These are phyloP conservation scores for Fusarium nelsonii DNA, from an alignment of 2,329 filamentous ascomycete species.

Conservation along the genomic window DNA sequence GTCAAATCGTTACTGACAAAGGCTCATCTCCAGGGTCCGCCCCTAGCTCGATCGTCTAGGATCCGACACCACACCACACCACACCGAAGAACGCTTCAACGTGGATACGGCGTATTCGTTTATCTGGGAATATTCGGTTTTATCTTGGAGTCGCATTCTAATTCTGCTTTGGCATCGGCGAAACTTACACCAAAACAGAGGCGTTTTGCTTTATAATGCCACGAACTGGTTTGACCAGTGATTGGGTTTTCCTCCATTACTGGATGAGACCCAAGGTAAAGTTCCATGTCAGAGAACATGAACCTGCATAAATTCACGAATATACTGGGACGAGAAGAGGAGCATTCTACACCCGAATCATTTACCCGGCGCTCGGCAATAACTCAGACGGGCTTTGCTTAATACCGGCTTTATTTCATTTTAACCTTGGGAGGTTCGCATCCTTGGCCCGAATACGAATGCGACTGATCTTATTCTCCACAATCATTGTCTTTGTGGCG, in stretches of 20 bases:
- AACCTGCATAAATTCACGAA: background rate
- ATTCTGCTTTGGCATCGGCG: background rate
- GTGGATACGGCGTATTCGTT: constrained; percentile 44
- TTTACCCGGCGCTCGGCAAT: background rate
- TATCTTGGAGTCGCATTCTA: background rate
- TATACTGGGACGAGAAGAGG: background rate
- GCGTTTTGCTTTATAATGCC: background rate
- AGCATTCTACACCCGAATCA: background rate
- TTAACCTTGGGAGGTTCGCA: background rate
- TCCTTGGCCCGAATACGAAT: constrained; percentile 30
- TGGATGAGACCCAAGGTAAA: background rate
- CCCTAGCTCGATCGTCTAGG: constrained; percentile 33
- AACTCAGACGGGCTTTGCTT: background rate
- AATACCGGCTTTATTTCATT: constrained; percentile 17
- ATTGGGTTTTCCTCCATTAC: background rate
- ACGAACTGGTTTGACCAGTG: background rate
- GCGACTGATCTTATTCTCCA: background rate
- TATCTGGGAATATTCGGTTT: constrained; percentile 34
- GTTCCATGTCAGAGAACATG: background rate
- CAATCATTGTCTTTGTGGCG: background rate
- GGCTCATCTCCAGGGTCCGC: constrained; percentile 28
- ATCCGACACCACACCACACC: constrained; percentile 2
- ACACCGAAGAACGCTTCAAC: constrained; percentile 26
- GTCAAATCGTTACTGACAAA: constrained; percentile 24
- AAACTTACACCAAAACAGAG: background rate